These are phyloP conservation scores for Seiridium unicorne DNA, from an alignment of 2,329 filamentous ascomycete species.

Conservation along the genomic window DNA sequence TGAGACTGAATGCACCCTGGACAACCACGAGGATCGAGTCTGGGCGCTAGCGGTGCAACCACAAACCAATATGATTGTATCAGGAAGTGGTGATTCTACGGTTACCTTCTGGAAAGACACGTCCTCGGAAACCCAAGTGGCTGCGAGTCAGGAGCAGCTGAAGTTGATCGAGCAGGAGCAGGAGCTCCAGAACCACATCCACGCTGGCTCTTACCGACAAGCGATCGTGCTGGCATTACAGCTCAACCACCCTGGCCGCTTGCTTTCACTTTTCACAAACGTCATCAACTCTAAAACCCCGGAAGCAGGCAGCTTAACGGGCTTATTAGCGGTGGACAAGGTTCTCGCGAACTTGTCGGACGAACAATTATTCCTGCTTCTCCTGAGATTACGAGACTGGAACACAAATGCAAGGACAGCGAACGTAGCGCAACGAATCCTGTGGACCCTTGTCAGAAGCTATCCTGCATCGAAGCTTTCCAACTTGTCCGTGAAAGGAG, in stretches of 20 bases:
- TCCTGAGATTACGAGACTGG: conserved; percentile 88
- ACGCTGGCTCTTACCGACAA: conserved; percentile 83
- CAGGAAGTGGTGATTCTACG: conserved; percentile 87
- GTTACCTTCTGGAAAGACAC: conserved; percentile 97
- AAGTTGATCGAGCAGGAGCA: conserved; percentile 92
- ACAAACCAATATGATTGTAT: conserved; percentile 71
- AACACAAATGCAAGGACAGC: conserved; percentile 92
- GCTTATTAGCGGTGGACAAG: conserved; percentile 72
- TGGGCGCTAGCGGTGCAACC: conserved; percentile 83
- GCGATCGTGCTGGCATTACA: conserved; percentile 90
- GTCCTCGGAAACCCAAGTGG: conserved; percentile 73
- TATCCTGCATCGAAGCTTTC: conserved; percentile 80
- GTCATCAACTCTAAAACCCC: conserved; percentile 65
- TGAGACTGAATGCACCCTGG: conserved; percentile 83
- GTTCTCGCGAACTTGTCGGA: conserved; percentile 78
- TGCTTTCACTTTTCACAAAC: conserved; percentile 79
- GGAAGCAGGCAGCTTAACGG: conserved; percentile 63
- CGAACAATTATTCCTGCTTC: conserved; percentile 80
- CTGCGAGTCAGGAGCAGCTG: conserved; percentile 70
- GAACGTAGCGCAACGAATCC: conserved; percentile 78
- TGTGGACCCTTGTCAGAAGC: conserved; percentile 75
- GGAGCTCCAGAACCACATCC: conserved; percentile 88
- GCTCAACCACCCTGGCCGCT: conserved; percentile 87
- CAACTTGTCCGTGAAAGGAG: conserved; percentile 61
- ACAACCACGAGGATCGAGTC: conserved; percentile 95